phyloP scores from a whole-genome alignment of 345 rosid species.

The Citropsis articulata region DNA sequence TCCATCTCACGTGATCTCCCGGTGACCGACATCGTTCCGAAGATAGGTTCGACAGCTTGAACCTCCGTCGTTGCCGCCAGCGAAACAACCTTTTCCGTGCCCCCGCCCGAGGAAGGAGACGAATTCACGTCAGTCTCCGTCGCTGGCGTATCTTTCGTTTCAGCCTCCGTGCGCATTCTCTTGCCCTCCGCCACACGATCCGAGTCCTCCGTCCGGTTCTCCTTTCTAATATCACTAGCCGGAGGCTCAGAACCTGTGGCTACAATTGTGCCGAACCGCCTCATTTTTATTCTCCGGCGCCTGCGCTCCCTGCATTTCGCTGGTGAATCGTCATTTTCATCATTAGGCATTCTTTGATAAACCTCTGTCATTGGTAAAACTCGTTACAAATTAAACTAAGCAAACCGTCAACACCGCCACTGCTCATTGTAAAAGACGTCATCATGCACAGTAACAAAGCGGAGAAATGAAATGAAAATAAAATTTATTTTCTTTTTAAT shows the following conservation, averaged over 20 bases:
- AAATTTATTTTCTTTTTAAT: neutral
- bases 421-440: neutral
- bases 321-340: slow-evolving; percentile 36
- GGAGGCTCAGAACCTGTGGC: neutral
- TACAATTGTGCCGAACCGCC: slow-evolving; percentile 38
- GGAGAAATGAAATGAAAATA: neutral
- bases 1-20: slow-evolving; percentile 72
- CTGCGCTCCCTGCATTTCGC: slow-evolving; percentile 56
- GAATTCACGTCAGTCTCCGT: neutral
- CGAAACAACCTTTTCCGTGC: neutral
- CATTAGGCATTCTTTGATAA: slow-evolving; percentile 25
- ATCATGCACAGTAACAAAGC: neutral
- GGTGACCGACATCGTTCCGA: slow-evolving; percentile 51
- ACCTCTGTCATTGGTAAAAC: slow-evolving; percentile 1
- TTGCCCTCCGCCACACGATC: slow-evolving; percentile 17
- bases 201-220: slow-evolving; percentile 9
- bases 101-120: slow-evolving; percentile 11
- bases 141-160: slow-evolving; percentile 12
- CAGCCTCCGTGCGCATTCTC: slow-evolving; percentile 21
- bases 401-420: neutral
- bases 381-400: neutral
- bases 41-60: slow-evolving; percentile 29
- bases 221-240: neutral
- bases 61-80: neutral
- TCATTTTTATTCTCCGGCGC: slow-evolving; percentile 50